Evolutionary conservation across 177 flowering plant genomes (phyloP), one percentile per base, ranked within the genome.

Genomic region (Viscum album): DNA sequence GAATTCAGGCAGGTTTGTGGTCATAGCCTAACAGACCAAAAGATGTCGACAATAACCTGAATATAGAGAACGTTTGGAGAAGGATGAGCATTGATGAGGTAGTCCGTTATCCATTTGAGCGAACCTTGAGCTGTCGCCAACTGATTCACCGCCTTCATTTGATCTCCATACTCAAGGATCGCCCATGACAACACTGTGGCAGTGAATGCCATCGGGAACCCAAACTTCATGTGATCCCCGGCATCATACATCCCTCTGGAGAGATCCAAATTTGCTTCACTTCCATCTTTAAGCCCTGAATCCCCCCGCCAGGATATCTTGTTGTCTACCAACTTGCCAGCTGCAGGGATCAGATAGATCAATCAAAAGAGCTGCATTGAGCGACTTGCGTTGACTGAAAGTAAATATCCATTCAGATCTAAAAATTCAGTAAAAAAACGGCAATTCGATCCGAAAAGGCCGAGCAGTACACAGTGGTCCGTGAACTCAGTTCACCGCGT

Each of bases 231-330:
- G 71, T 85, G 88, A 79, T 94, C 98, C 23, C 98, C 98, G 35
- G 98, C 97, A 83, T 94, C 98, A 69, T 88, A 94, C 90, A 91
- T 78, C 66, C 98, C 98, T 76, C 85, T 89, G 0, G 93, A 83
- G 29, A 94, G 83, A 78, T 94, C 97, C 78, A 86, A 52, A 0
- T 76, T 74, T 26, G 68, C 86, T 35, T 81, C 86, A 39, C 69
- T 86, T 70, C 98, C 98, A 81, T 94, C 98, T 32, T 83, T 68
- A 15, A 94, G 74, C 33, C 80, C 98, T 6, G 98, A 94, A 83
- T 94, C 86, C 64, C 98, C 98, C 79, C 98, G 85, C 97, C 97
- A 92, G 5, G 85, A 33, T 74, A 92, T 87, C 71, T 78, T 72
- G 56, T 89, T 91, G 59, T 88, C 66, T 1, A 67, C 91, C 85